Base-by-base conservation (phyloP, 805 yeast genomes). In the Spathaspora hagerdaliae region DNA sequence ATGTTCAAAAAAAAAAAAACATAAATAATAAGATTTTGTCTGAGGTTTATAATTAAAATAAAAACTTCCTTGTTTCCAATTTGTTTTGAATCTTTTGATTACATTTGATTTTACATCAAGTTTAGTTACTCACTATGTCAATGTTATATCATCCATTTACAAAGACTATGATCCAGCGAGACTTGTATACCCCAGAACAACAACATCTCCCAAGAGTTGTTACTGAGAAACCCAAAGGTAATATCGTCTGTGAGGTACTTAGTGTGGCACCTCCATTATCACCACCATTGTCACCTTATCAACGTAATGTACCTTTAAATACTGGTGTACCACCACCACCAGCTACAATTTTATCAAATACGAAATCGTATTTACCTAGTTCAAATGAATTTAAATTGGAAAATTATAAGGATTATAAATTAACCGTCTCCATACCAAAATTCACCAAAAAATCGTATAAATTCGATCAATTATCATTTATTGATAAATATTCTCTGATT, bases 361-460 rank as follows among this genome's bases (percentile, higher is more conserved):
- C 38, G 50, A 59, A 42, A 52, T 51, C 26, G 13, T 57, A 54
- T 42, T 54, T 62, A 39, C 45, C 51, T 27, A 49, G 49, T 12
- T 50, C 52, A n/a, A 50, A 57, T 29, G 61, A 73, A 33, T 80
- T 77, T 61, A 81, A 80, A 45, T 51, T 80, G 39, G 78, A 77
- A 45, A 69, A 74, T 52, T 67, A 64, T 52, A 67, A 69, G 42
- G 67, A 75, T 36, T 72, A 73, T 51, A 66, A 71, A 36, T 61
- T 82, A 49, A 73, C 69, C 33, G 67, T 83, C 46, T 71, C 74
- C 80, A 27, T 40, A n/a, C 50, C 60, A 8, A 69, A 69, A 37
- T 56, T 78, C 45, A 65, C 59, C 5, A 65, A 72, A 33, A 67
- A 68, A 40, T 82, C 70, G 62, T 80, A 77, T 56, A 61, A 58